phyloP scores from a whole-genome alignment of 257 asterid species.

The Petunia axillaris region DNA sequence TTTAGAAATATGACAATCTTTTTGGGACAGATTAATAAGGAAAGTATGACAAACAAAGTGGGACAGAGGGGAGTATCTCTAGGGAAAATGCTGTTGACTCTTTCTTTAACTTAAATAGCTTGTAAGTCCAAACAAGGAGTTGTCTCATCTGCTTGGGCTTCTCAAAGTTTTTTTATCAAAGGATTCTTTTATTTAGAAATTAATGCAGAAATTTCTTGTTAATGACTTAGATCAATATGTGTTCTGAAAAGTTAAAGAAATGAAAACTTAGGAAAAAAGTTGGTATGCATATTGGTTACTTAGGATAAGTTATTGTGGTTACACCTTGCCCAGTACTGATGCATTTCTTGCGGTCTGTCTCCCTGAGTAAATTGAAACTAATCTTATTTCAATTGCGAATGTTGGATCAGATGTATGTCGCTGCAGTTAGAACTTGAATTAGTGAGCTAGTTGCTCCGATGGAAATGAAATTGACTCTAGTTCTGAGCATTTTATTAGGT shows the following conservation, averaged over 20 bases:
- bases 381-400: not conserved
- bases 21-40: no score
- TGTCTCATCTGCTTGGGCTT: constrained; percentile 15
- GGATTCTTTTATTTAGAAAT: constrained; percentile 1
- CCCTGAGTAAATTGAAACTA: not conserved
- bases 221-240: not conserved
- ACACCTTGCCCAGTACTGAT: not conserved
- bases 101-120: not conserved
- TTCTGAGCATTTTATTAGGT: constrained; percentile 3
- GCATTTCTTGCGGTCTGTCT: not conserved
- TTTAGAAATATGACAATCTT: no score
- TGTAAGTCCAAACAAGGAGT: constrained; percentile 6
- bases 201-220: not conserved
- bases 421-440: not conserved
- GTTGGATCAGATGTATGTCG: not conserved
- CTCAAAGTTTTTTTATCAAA: not conserved
- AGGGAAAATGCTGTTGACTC: constrained; percentile 2
- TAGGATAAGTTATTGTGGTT: not conserved
- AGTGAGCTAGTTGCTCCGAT: not conserved
- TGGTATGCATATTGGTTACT: not conserved
- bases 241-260: constrained; percentile 7
- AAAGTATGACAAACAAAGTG: no score
- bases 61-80: not conserved
- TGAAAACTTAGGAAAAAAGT: constrained; percentile 8
- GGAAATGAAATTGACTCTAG: not conserved